Evolutionary conservation across 2,329 filamentous ascomycete genomes (phyloP).

Genomic region (Fusarium transvaalense): DNA sequence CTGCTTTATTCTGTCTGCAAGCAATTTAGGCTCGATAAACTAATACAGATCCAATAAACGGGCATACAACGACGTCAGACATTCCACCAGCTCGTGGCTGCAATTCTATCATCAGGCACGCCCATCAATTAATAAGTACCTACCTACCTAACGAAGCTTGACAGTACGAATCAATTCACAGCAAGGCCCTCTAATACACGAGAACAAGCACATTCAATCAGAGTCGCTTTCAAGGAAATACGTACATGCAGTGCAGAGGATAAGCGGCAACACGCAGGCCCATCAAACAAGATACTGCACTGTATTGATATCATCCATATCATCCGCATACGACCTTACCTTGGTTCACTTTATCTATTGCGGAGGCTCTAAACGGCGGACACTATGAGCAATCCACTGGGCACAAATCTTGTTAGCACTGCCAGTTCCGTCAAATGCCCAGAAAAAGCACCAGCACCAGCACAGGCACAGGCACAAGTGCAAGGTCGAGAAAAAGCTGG

Average conservation of each 20-base stretch:
- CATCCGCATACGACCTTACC: conserved; percentile 15
- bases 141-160: conserved; percentile 5
- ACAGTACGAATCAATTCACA: conserved; percentile 25
- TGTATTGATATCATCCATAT: conserved; percentile 13
- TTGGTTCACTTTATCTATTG: conserved; percentile 30
- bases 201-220: neutral
- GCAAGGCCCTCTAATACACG: neutral
- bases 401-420: conserved; percentile 45
- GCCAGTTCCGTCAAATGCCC: conserved; percentile 41
- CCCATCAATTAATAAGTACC: neutral
- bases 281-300: conserved; percentile 17
- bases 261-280: conserved; percentile 21
- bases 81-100: conserved; percentile 3
- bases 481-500: conserved; percentile 7
- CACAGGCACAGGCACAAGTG: conserved; percentile 20
- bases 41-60: conserved; percentile 21
- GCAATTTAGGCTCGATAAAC: conserved; percentile 13
- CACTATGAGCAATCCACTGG: conserved; percentile 42
- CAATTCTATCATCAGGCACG: neutral
- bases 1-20: conserved; percentile 11
- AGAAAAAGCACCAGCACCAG: conserved; percentile 5
- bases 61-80: conserved; percentile 24
- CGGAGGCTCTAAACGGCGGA: conserved; percentile 35
- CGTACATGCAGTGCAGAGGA: neutral
- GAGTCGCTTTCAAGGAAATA: neutral